phyloP scores from a whole-genome alignment of 768 basidiomycete species.

The Astraeus odoratus region DNA sequence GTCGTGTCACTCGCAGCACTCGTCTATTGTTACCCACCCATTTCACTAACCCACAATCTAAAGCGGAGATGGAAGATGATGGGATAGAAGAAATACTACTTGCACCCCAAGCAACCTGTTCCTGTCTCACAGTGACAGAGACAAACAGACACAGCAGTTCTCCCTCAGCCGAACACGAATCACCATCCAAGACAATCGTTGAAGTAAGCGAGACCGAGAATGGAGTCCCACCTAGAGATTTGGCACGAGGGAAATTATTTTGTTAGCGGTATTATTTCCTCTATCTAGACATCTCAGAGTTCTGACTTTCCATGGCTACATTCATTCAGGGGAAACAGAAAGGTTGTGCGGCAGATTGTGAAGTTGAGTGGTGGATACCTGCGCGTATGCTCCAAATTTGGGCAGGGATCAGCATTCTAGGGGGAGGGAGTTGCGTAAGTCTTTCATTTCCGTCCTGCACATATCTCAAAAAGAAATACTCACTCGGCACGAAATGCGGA shows the following conservation, averaged over 20 bases:
- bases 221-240: constrained; percentile 58
- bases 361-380: constrained; percentile 67
- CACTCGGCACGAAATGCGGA: constrained; percentile 1
- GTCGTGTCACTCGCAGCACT: constrained; percentile 61
- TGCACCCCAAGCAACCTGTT: constrained; percentile 15
- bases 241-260: constrained; percentile 64
- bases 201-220: constrained; percentile 75
- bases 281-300: too few relatives aligned
- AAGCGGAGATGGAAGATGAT: constrained; percentile 8
- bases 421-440: constrained; percentile 56
- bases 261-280: constrained; percentile 40
- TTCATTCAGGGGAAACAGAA: constrained; percentile 54
- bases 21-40: constrained; percentile 40
- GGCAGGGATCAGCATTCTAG: constrained; percentile 84
- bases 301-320: too few relatives aligned
- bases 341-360: too few relatives aligned
- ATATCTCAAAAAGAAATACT: constrained; percentile 5
- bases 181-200: constrained; percentile 54
- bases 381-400: constrained; percentile 57
- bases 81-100: constrained; percentile 19
- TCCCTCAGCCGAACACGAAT: constrained; percentile 4
- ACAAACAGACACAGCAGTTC: background rate
- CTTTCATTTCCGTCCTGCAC: constrained; percentile 8
- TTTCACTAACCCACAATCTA: constrained; percentile 1
- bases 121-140: background rate